These are phyloP conservation scores for Quercus cerris DNA, from an alignment of 306 rosid genomes.

Conservation along the genomic window DNA sequence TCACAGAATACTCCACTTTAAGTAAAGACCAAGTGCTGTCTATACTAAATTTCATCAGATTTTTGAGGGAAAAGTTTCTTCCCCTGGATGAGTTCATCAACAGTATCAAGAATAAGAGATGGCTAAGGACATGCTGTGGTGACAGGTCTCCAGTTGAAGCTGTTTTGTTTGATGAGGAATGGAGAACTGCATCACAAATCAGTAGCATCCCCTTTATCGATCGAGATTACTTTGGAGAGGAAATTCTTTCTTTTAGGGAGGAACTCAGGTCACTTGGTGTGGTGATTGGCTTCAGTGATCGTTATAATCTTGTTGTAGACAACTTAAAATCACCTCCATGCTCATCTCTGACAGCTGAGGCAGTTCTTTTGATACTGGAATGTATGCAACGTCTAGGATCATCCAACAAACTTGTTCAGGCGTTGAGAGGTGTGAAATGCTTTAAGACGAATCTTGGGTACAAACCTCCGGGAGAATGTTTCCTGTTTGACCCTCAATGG, in stretches of 20 bases:
- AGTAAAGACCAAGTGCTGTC: constrained; percentile 34
- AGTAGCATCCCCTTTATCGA: constrained; percentile 68
- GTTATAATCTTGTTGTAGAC: constrained; percentile 39
- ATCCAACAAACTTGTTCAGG: constrained; percentile 18
- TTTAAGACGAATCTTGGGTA: constrained; percentile 59
- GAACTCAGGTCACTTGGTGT: constrained; percentile 70
- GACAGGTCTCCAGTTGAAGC: constrained; percentile 55
- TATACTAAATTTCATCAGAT: constrained; percentile 52
- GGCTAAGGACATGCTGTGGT: too few relatives aligned
- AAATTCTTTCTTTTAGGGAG: constrained; percentile 32
- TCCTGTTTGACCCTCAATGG: too few relatives aligned
- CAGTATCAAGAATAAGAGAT: too few relatives aligned
- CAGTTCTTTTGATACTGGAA: constrained; percentile 42
- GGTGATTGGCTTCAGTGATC: constrained; percentile 26
- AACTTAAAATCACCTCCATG: constrained; percentile 44
- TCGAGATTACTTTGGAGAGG: constrained; percentile 39
- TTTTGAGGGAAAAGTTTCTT: too few relatives aligned
- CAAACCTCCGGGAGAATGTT: constrained; percentile 31
- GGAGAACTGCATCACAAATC: constrained; percentile 53
- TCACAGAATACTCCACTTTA: constrained; percentile 37
- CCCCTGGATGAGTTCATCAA: too few relatives aligned
- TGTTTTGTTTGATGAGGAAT: constrained; percentile 45
- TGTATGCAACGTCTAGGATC: constrained; percentile 11
- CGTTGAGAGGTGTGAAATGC: constrained; percentile 20
- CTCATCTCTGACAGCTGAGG: constrained; percentile 37